Percentiles rank a stretch among this genome's conserved stretches.
These are phyloP conservation scores for Beta corolliflora DNA, from an alignment of 179 eudicot genomes.

Conservation along the genomic window DNA sequence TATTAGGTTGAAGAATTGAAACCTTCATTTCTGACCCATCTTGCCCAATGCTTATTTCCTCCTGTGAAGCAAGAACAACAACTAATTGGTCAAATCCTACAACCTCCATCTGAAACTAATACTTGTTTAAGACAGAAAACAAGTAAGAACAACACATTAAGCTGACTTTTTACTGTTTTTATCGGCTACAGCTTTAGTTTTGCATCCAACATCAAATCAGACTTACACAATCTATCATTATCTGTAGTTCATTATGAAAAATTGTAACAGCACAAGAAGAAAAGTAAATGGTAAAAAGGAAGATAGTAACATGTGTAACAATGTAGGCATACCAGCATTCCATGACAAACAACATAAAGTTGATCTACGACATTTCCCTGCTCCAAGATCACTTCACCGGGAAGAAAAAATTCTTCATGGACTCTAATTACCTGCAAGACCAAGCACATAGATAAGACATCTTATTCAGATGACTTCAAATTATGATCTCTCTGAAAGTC, in stretches of 20 bases:
- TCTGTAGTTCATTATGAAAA: not conserved
- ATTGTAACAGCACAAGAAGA: not conserved
- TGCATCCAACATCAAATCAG: not conserved
- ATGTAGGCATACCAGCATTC: constrained; percentile 61
- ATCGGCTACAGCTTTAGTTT: not conserved
- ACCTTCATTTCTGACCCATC: constrained; percentile 67
- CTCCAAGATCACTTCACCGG: constrained; percentile 92
- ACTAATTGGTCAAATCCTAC: not conserved
- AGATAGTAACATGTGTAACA: not conserved
- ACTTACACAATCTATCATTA: not conserved
- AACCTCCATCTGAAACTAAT: not conserved
- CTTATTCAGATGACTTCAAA: not conserved
- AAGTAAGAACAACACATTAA: not conserved
- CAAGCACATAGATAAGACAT: not conserved
- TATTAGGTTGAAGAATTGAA: constrained; percentile 51
- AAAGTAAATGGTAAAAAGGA: not conserved
- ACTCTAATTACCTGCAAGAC: constrained; percentile 67
- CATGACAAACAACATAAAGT: constrained; percentile 86
- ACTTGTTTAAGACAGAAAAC: not conserved
- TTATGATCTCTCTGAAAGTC: not conserved
- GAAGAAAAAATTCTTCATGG: constrained; percentile 90
- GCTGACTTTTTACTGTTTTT: not conserved
- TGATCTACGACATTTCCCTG: constrained; percentile 94
- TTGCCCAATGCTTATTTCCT: constrained; percentile 62
- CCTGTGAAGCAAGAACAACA: constrained; percentile 42